A percentile compares a stretch with the other conserved stretches of the same genome.
Evolutionary conservation across 1,284 basidiomycete species (phyloP).

Genomic region (Rhodotorula sp.): DNA sequence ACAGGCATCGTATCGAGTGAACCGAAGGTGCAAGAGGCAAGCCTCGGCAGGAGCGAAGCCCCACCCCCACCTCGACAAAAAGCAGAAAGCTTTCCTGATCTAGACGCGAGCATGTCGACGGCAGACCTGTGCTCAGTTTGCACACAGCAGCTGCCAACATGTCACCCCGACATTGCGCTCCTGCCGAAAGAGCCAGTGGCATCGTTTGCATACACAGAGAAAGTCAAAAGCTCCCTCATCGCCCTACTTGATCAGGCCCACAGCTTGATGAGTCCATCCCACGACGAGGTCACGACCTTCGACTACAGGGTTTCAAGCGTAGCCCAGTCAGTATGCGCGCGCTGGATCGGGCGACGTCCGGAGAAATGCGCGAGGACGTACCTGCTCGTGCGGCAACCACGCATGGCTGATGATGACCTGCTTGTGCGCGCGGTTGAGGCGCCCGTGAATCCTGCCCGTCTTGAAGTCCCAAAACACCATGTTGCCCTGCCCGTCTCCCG

Average conservation of each 20-base stretch:
- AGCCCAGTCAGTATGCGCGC: background rate
- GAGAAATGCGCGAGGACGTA: constrained; percentile 54
- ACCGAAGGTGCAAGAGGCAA: background rate
- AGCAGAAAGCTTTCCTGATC: no score
- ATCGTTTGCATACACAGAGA: background rate
- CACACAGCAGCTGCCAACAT: no score
- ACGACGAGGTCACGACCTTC: constrained; percentile 37
- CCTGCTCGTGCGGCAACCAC: constrained; percentile 96
- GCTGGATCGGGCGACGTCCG: no score
- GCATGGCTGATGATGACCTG: constrained; percentile 96
- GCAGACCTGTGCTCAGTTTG: no score
- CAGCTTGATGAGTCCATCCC: constrained; percentile 40
- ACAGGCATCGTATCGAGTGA: background rate
- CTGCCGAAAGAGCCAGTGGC: no score
- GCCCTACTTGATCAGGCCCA: constrained; percentile 15
- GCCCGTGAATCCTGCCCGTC: constrained; percentile 82
- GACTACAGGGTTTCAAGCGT: constrained; percentile 12
- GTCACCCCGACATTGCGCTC: no score
- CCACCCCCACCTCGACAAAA: background rate
- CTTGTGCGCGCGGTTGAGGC: constrained; percentile 74
- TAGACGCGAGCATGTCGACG: background rate
- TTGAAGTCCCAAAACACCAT: constrained; percentile 99
- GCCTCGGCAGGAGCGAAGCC: background rate
- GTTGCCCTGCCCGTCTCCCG: constrained; percentile 90
- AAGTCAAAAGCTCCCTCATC: no score